phyloP scores from a whole-genome alignment of 2,329 filamentous ascomycete genomes.

The Hypoxylon sp. region DNA sequence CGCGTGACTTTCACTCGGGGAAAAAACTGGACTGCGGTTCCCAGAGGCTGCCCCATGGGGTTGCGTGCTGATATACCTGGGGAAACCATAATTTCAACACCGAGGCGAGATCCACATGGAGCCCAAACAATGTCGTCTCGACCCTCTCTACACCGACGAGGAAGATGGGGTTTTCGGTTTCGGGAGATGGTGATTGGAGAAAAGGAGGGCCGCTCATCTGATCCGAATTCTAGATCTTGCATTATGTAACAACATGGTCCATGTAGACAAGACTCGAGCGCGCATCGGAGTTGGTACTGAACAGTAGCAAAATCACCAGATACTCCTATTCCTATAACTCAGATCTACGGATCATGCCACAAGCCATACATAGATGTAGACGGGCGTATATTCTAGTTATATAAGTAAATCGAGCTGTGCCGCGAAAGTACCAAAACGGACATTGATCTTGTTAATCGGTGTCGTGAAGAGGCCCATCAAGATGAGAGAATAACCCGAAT shows the following conservation, averaged over 20 bases:
- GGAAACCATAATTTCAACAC: constrained; percentile 29
- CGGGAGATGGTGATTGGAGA: background rate
- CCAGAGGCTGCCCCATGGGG: constrained; percentile 28
- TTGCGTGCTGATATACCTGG: constrained; percentile 31
- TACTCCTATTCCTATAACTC: background rate
- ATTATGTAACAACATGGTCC: background rate
- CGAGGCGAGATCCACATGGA: constrained; percentile 10
- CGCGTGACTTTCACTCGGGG: background rate
- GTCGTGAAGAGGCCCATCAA: background rate
- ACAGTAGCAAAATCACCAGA: background rate
- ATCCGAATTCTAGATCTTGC: background rate
- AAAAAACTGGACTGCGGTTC: background rate
- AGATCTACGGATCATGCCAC: background rate
- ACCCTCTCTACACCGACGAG: constrained; percentile 24
- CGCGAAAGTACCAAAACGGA: background rate
- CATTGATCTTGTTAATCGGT: background rate
- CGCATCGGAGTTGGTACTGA: background rate
- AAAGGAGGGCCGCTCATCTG: background rate
- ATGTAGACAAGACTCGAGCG: background rate
- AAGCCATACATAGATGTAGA: background rate
- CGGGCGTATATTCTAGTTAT: background rate
- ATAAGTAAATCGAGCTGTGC: background rate
- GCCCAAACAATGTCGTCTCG: background rate
- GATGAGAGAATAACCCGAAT: background rate
- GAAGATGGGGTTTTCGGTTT: background rate